Base-by-base conservation (phyloP, 2,329 filamentous ascomycete species). In the Anthostomella pinea region DNA sequence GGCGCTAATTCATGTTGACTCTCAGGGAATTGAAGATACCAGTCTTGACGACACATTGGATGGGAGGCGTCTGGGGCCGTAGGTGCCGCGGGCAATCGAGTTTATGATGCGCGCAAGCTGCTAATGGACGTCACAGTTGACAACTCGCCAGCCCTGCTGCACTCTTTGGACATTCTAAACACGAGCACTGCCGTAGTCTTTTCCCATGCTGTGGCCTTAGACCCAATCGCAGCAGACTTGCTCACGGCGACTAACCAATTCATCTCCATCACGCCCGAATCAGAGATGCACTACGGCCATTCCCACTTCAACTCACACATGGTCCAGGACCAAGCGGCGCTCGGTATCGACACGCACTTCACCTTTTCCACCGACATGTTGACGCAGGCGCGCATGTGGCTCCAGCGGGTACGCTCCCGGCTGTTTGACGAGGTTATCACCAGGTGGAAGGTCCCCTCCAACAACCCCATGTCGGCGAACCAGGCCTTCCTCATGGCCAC, bases 261-360 rank as follows among this genome's bases (percentile, higher is more conserved):
- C 56, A 56, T 80, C 26, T 74, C 73, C 33, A 74, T 74, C 39
- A 79, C 77, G 0, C 73, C 75, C 2, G 77, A 81, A 48, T 75
- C 72, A 0, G 76, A 80, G 48, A 70, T 76, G 64, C 73, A 77
- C 51, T 79, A 70, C 53, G 75, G 76, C n/a, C 72, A 76, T 46
- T 62, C 58, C 0, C 71, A 79, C 39, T 62, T 64, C 2, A 50
- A 56, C 23, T 63, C 59, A 13, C 62, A 70, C 35, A 51, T 62
- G 7, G 59, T 70, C 18, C 65, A 65, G 18, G 74, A 79, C 47
- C 73, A 79, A 43, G 66, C 65, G 1, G 56, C 72, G 2, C 62
- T 79, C 0, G 75, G 75, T 3, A 60, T 78, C 8, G 74, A 79
- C 48, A 77, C 72, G 0, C 69, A 75, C 48, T 70, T 72, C 41